A percentile compares a stretch with the other conserved stretches of the same genome.
These are phyloP conservation scores for Colletotrichum lindemuthianum DNA, from an alignment of 2,329 filamentous ascomycete genomes.

Conservation along the genomic window DNA sequence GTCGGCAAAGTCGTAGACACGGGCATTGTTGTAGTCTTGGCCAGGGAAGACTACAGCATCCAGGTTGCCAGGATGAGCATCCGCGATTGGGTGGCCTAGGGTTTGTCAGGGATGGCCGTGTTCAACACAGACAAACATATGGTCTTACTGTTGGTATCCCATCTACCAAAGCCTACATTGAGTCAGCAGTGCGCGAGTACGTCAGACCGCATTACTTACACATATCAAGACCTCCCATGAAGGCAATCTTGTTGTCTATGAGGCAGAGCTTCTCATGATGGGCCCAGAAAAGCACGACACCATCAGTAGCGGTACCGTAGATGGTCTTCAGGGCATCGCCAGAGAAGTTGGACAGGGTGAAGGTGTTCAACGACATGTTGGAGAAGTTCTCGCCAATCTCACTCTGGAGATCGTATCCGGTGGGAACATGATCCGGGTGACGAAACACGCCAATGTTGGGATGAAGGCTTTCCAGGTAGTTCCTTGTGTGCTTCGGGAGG, in stretches of 20 bases:
- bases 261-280: conserved; percentile 93
- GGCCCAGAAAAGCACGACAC: conserved; percentile 88
- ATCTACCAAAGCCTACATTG: conserved; percentile 77
- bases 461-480: conserved; percentile 78
- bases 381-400: conserved; percentile 73
- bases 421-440: conserved; percentile 88
- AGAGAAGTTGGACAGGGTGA: conserved; percentile 72
- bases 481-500: conserved; percentile 74
- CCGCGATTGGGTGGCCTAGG: conserved; percentile 78
- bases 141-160: conserved; percentile 78
- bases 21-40: conserved; percentile 92
- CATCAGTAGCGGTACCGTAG: conserved; percentile 80
- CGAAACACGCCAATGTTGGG: conserved; percentile 89
- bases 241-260: conserved; percentile 80
- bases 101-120: conserved; percentile 30
- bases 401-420: conserved; percentile 72
- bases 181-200: conserved; percentile 39
- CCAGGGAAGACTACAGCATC: conserved; percentile 84
- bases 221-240: conserved; percentile 92
- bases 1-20: conserved; percentile 82
- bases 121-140: neutral
- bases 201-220: conserved; percentile 56
- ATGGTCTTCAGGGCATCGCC: conserved; percentile 79
- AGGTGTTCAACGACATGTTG: conserved; percentile 56
- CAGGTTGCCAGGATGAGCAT: conserved; percentile 82